Base-by-base conservation (phyloP, 805 yeast genomes). In the Candida ortonii region DNA sequence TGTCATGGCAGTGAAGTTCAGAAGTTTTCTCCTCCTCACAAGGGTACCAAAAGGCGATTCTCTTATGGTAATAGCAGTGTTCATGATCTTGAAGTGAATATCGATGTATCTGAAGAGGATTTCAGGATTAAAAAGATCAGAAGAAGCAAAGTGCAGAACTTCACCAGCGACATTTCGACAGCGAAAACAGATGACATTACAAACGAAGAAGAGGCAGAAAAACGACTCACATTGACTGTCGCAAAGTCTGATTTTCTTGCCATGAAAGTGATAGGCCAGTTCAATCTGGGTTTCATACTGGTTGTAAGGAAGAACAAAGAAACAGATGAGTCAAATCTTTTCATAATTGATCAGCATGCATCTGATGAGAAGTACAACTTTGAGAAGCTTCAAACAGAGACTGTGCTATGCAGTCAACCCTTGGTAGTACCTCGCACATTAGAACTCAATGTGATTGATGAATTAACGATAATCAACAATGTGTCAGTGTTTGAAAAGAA, bases 331-430 rank as follows among this genome's bases (percentile, higher is more conserved):
- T 26, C 41, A 6, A 87, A 87, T 52, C 49, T 90, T 20, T 89
- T 93, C 50, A 89, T 93, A 21, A 71, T 93, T 30, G 99, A 93
- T 57, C 99, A 93, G 59, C 99, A 93, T 64, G 98, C 98, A 1
- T 84, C 95, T 46, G 98, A 93, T 62, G 99, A 93, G 52, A 93
- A 89, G 48, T 87, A 52, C 64, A 93, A 93, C 57, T 93, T 86
- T 64, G 98, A 93, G 57, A 67, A 65, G 30, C 60, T 84, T 11
- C 79, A 76, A 46, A 57, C 64, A 12, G 68, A 67, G 3, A 75
- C 84, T 0, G 61, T 65, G 0, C 77, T 89, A 43, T 71, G 76
- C 28, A 68, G 71, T 26, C 97, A 93, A 59, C 78, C 79, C 2
- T 64, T 93, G 30, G 85, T 90, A 5, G 53, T 66, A 0, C 80